phyloP scores from a whole-genome alignment of 805 yeast species.

The Metschnikowia continentalis region DNA sequence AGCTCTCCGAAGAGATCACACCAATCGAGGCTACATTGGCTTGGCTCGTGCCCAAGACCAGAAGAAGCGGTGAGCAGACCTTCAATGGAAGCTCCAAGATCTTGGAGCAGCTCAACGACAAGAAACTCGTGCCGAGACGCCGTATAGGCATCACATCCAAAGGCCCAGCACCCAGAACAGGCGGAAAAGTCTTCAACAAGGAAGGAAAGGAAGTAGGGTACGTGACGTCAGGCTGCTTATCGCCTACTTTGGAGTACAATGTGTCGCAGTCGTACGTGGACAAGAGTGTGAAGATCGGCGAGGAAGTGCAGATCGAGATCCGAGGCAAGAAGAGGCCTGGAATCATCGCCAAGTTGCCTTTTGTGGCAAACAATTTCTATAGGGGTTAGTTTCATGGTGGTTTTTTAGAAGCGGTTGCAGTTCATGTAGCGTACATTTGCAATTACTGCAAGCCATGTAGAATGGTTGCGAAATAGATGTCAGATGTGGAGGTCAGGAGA shows the following conservation, averaged over 20 bases:
- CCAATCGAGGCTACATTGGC: constrained; percentile 87
- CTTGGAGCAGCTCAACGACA: constrained; percentile 65
- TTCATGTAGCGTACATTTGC: not conserved
- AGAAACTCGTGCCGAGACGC: constrained; percentile 46
- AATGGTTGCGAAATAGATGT: not conserved
- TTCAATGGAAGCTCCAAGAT: constrained; percentile 80
- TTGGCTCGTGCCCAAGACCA: constrained; percentile 83
- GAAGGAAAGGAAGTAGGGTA: constrained; percentile 52
- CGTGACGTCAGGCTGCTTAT: constrained; percentile 60
- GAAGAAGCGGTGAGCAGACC: constrained; percentile 48
- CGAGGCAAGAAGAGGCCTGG: constrained; percentile 83
- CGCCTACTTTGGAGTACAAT: constrained; percentile 64
- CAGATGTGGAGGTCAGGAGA: not conserved
- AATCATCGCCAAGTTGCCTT: constrained; percentile 76
- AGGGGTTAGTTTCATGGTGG: constrained; percentile 26
- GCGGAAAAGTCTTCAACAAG: constrained; percentile 54
- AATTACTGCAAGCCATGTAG: not conserved
- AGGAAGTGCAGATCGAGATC: constrained; percentile 66
- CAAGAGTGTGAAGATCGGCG: constrained; percentile 70
- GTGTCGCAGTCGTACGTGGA: constrained; percentile 89
- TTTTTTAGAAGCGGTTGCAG: not conserved
- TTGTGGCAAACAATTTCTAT: constrained; percentile 71
- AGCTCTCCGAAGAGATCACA: constrained; percentile 69
- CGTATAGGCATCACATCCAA: constrained; percentile 73
- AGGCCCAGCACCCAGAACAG: constrained; percentile 94